Evolutionary conservation across 495 filamentous ascomycete genomes (phyloP), one percentile per base, ranked within the genome.

Genomic region (Penicillium riverlandense): DNA sequence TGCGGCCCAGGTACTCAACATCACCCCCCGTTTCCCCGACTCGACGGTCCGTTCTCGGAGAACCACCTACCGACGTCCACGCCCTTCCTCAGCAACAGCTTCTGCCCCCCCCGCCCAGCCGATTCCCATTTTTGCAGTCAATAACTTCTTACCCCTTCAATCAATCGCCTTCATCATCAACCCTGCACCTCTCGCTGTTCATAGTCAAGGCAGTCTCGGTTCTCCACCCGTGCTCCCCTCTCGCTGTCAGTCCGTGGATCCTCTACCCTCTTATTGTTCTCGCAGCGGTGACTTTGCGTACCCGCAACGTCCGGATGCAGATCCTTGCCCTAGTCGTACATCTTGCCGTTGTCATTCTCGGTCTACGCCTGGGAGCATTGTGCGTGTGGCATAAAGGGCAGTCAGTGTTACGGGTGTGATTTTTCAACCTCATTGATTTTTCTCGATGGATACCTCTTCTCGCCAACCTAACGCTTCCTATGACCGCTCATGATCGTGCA

Each of bases 221-320:
- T 1, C 72, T 74, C 9, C 63, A 72, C 42, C 75, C 79, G 6
- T 89, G 85, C 59, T 68, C 67, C 11, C 84, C 85, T 0, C 61
- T 76, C n/a, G 76, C 76, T 1, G 70, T 74, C 9, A 77, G 75
- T 37, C 67, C 78, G 5, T 76, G 68, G 67, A 58, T 85, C 22
- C 63, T 71, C 28, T 87, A 84, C 51, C 77, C 82, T 29, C 58
- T 88, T 12, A 58, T 87, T 6, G 55, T 66, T 11, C 49, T 85
- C 6, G 82, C 83, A 13, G 71, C 72, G 0, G 43, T 85, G 5
- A 78, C 82, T 35, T 50, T 77, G 8, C 49, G 54, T 8, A 39
- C 47, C 7, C 58, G 43, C 31, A 65, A 57, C 16, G 12, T 63
- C 6, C 43, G 39, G 2, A 22, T 57, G 7, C 68, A 71, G 39